A percentile compares a stretch with the other conserved stretches of the same genome.
These are phyloP conservation scores for Buxus sempervirens DNA, from an alignment of 164 flowering plant genomes.

Conservation along the genomic window DNA sequence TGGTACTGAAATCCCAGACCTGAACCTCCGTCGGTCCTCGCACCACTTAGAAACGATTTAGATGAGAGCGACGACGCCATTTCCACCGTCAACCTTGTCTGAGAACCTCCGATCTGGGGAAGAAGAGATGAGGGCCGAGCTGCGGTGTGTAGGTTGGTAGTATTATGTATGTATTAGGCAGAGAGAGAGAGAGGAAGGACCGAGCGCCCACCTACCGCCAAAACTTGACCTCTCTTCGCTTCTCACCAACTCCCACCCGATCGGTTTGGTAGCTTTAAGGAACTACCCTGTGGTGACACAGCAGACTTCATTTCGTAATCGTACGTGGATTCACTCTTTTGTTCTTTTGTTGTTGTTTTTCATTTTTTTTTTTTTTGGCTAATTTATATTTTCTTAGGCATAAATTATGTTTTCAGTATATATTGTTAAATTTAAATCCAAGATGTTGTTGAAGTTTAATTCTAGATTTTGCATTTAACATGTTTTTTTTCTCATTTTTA, in stretches of 20 bases:
- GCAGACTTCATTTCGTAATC: too few relatives aligned
- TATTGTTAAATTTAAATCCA: too few relatives aligned
- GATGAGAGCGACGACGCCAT: constrained; percentile 66
- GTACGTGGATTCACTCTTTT: too few relatives aligned
- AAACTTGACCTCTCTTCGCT: neutral
- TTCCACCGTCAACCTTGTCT: constrained; percentile 1
- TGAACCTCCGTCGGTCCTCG: constrained; percentile 25
- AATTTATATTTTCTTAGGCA: too few relatives aligned
- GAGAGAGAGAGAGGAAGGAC: neutral
- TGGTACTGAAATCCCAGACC: constrained; percentile 32
- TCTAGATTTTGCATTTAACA: too few relatives aligned
- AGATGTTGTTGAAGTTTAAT: too few relatives aligned
- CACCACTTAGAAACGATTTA: constrained; percentile 35
- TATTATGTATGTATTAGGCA: neutral
- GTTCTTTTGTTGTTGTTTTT: too few relatives aligned
- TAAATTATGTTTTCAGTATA: too few relatives aligned
- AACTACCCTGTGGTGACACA: neutral
- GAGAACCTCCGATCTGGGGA: neutral
- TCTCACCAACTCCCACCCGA: neutral
- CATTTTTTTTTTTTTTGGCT: too few relatives aligned
- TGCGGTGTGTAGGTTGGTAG: neutral
- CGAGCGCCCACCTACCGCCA: neutral
- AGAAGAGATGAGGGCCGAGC: neutral
- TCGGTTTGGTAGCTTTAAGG: neutral
- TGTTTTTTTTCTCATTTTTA: too few relatives aligned